Evolutionary conservation across 2,329 filamentous ascomycete species (phyloP).

Genomic region (Rutstroemia sp.): DNA sequence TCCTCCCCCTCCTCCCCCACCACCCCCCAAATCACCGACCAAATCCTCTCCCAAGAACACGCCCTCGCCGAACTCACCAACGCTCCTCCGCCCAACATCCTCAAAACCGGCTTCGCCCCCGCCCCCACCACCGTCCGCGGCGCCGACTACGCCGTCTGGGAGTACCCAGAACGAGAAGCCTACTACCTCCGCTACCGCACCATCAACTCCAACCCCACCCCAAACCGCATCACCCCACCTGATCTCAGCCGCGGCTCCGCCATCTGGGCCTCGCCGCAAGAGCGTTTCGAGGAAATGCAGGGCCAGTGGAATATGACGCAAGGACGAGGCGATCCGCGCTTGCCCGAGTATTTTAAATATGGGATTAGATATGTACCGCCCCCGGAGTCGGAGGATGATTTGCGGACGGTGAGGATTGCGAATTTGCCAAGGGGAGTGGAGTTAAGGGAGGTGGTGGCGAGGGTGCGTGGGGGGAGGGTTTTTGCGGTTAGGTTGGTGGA

Average conservation of each 20-base stretch:
- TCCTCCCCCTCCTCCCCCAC: neutral
- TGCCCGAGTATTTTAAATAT: conserved; percentile 21
- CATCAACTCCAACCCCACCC: neutral
- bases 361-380: conserved; percentile 19
- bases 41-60: neutral
- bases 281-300: neutral
- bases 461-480: conserved; percentile 22
- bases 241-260: neutral
- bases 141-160: conserved; percentile 11
- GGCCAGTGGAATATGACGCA: neutral
- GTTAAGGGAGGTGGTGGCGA: conserved; percentile 19
- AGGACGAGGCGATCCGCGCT: neutral
- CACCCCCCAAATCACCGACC: neutral
- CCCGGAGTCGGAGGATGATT: neutral
- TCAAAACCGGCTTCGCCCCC: conserved; percentile 18
- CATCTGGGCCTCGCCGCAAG: neutral
- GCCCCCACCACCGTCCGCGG: conserved; percentile 12
- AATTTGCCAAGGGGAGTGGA: conserved; percentile 17
- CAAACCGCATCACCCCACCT: too few relatives aligned
- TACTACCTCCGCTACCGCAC: neutral
- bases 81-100: conserved; percentile 14
- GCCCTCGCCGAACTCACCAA: conserved; percentile 12
- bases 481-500: conserved; percentile 13
- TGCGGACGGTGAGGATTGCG: conserved; percentile 19
- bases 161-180: neutral